Evolutionary conservation across 192 early-diverging fungal genomes (phyloP).

Genomic region (Dissophora globulifera): DNA sequence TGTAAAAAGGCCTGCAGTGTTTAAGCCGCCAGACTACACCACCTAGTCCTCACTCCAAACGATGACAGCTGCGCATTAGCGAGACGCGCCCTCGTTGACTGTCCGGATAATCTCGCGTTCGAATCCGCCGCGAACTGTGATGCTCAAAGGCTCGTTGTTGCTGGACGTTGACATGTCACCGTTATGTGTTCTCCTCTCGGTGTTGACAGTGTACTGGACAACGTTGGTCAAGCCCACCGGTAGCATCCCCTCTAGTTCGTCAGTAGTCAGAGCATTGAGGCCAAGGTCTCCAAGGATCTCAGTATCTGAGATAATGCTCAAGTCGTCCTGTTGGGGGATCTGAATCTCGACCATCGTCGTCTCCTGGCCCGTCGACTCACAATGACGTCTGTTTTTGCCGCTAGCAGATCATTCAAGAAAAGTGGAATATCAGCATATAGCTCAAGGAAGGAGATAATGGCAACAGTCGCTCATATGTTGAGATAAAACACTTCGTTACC

Average conservation of each 20-base stretch:
- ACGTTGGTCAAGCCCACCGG: constrained; percentile 10
- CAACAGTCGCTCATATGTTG: no score
- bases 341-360: constrained; percentile 27
- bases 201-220: constrained; percentile 9
- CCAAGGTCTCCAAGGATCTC: constrained; percentile 47
- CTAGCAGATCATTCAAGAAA: constrained; percentile 1
- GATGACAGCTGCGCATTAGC: neutral
- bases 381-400: constrained; percentile 20
- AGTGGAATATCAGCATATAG: neutral
- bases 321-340: constrained; percentile 40
- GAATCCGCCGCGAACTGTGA: constrained; percentile 29
- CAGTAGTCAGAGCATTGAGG: constrained; percentile 16
- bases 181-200: no score
- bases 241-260: constrained; percentile 22
- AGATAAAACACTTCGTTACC: no score
- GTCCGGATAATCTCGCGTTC: constrained; percentile 37
- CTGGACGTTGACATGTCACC: no score
- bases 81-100: neutral
- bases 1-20: no score
- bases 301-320: constrained; percentile 43
- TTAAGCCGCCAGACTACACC: no score
- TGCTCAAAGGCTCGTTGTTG: no score
- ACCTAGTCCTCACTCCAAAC: no score
- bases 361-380: constrained; percentile 14
- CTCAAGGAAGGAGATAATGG: no score